Percentiles rank a stretch among this genome's conserved stretches.
These are phyloP conservation scores for Corchorus capsularis DNA, from an alignment of 345 rosid species.

Conservation along the genomic window DNA sequence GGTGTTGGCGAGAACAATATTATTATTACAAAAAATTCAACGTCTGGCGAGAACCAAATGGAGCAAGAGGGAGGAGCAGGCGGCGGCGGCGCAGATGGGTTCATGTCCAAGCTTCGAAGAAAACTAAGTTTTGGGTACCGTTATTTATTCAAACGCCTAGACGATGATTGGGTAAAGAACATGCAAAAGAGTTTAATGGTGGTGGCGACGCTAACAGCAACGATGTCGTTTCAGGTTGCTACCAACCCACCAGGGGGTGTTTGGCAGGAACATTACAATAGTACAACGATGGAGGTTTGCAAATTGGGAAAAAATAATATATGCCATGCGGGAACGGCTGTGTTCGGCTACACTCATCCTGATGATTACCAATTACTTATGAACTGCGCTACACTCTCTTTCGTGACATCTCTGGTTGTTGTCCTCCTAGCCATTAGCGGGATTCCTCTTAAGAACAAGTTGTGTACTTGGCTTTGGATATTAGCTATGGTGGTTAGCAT, in stretches of 20 bases:
- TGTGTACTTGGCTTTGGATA: not conserved
- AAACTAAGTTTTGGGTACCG: not conserved
- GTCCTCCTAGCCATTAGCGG: not conserved
- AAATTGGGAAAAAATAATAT: too few species aligned
- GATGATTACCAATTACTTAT: not conserved
- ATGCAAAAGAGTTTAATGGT: slow-evolving; percentile 21
- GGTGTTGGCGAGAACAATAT: too few species aligned
- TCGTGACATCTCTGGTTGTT: not conserved
- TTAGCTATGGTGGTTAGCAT: not conserved
- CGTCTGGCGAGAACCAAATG: too few species aligned
- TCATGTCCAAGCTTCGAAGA: not conserved
- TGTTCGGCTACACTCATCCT: not conserved
- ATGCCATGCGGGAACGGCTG: not conserved
- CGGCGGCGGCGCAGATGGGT: not conserved
- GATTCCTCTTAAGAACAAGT: not conserved
- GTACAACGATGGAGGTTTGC: too few species aligned
- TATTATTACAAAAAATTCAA: too few species aligned
- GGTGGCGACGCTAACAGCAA: slow-evolving; percentile 27
- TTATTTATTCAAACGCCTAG: not conserved
- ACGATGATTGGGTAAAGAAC: slow-evolving; percentile 14
- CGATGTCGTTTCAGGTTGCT: slow-evolving; percentile 36
- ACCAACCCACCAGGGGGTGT: slow-evolving; percentile 29
- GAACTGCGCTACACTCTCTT: not conserved
- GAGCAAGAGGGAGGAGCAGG: too few species aligned
- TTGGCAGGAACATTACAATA: not conserved